Percentiles rank a stretch among this genome's conserved stretches.
These are phyloP conservation scores for Xylariaceae sp. DNA, from an alignment of 2,329 filamentous ascomycete species.

Conservation along the genomic window DNA sequence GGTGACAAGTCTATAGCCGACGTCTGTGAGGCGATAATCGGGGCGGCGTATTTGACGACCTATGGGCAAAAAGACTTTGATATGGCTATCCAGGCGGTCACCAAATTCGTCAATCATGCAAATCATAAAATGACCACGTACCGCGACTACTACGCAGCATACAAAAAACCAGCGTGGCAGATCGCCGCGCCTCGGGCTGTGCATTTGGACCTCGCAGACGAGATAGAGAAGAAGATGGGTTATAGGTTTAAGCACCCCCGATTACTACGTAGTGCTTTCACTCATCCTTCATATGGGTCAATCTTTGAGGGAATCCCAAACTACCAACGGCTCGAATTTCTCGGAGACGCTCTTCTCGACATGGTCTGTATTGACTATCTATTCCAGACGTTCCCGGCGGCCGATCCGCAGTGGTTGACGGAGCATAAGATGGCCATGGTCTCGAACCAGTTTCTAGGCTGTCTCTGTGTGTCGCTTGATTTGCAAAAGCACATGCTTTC, in stretches of 20 bases:
- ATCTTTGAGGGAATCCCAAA: conserved; percentile 74
- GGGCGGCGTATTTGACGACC: conserved; percentile 65
- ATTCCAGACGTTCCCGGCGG: conserved; percentile 69
- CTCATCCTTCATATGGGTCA: conserved; percentile 76
- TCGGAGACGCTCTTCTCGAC: conserved; percentile 72
- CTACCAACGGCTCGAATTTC: conserved; percentile 88
- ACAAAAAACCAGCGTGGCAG: conserved; percentile 69
- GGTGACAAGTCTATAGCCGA: conserved; percentile 90
- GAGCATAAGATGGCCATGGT: conserved; percentile 99
- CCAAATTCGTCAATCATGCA: conserved; percentile 62
- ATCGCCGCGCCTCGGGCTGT: conserved; percentile 55
- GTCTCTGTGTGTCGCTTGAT: conserved; percentile 70
- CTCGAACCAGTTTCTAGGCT: conserved; percentile 88
- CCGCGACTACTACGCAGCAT: conserved; percentile 67
- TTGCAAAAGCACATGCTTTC: conserved; percentile 70
- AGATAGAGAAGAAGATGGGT: conserved; percentile 55
- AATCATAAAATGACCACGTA: conserved; percentile 68
- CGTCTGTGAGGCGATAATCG: conserved; percentile 91
- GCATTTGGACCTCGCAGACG: conserved; percentile 63
- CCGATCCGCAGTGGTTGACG: conserved; percentile 93
- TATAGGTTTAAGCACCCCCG: conserved; percentile 69
- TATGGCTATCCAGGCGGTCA: conserved; percentile 60
- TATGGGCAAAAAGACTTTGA: conserved; percentile 45
- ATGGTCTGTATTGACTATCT: conserved; percentile 69
- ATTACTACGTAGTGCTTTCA: conserved; percentile 78